Evolutionary conservation across 176 grass and related monocot genomes (phyloP).

Genomic region (Eremochloa ophiuroides): DNA sequence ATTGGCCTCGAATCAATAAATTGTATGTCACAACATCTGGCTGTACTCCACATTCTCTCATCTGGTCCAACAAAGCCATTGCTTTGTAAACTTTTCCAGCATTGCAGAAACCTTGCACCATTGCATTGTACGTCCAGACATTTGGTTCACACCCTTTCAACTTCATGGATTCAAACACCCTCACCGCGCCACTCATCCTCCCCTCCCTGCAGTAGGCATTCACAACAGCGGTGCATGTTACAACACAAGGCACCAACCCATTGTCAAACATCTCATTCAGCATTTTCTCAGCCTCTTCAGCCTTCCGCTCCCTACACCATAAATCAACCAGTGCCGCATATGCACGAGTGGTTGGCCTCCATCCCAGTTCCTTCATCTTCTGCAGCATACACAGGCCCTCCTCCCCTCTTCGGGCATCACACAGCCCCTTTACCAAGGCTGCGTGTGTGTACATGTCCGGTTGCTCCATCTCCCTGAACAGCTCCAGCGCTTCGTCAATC

Average conservation of each 20-base stretch:
- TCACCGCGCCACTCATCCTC: conserved; percentile 26
- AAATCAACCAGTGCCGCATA: conserved; percentile 30
- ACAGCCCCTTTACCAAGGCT: conserved; percentile 42
- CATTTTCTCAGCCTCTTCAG: conserved; percentile 33
- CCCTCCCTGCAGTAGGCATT: conserved; percentile 28
- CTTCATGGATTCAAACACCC: conserved; percentile 38
- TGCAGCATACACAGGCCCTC: conserved; percentile 35
- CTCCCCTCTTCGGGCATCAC: conserved; percentile 23
- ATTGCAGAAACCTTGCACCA: conserved; percentile 46
- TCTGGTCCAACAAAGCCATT: conserved; percentile 41
- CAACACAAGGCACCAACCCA: conserved; percentile 19
- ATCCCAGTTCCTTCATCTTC: conserved; percentile 37
- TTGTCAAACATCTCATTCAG: conserved; percentile 42
- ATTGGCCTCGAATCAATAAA: conserved; percentile 50
- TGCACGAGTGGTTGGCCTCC: conserved; percentile 22
- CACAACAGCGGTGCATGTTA: conserved; percentile 32
- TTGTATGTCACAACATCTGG: conserved; percentile 50
- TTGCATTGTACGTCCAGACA: conserved; percentile 50
- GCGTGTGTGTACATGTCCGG: conserved; percentile 19
- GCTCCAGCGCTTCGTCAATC: conserved; percentile 37
- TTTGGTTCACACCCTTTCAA: conserved; percentile 42
- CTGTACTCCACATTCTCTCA: conserved; percentile 28
- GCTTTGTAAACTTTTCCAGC: conserved; percentile 43
- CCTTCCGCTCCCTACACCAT: conserved; percentile 27
- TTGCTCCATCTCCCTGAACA: conserved; percentile 31